Evolutionary conservation across 2,329 filamentous ascomycete genomes (phyloP).

Genomic region (Alternaria postmessia): DNA sequence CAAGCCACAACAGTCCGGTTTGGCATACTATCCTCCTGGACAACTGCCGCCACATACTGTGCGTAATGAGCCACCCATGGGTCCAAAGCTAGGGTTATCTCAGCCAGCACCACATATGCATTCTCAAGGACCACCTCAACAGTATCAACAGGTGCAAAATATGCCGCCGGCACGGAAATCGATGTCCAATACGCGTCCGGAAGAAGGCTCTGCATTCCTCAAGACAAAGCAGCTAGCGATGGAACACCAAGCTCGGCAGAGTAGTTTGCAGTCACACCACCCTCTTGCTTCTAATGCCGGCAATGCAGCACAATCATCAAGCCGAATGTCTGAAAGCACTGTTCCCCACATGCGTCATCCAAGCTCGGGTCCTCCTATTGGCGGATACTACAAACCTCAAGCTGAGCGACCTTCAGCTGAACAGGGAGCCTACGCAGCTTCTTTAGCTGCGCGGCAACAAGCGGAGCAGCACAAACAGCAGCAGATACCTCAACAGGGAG

Average conservation of each 20-base stretch:
- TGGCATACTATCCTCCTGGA: constrained; percentile 25
- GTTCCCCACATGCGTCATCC: constrained; percentile 15
- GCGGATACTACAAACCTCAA: constrained; percentile 39
- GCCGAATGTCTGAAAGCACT: constrained; percentile 13
- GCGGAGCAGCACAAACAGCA: constrained; percentile 22
- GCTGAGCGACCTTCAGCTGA: constrained; percentile 15
- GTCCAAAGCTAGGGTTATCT: constrained; percentile 16
- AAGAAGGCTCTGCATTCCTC: constrained; percentile 34
- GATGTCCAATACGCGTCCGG: constrained; percentile 6
- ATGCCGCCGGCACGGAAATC: constrained; percentile 13
- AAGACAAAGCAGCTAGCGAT: constrained; percentile 33
- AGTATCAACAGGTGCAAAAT: constrained; percentile 21
- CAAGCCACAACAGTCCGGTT: constrained; percentile 26
- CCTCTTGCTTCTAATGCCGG: constrained; percentile 8
- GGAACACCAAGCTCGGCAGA: constrained; percentile 26
- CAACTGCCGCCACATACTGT: constrained; percentile 25
- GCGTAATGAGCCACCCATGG: constrained; percentile 27
- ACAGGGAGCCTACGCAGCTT: constrained; percentile 26
- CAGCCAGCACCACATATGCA: constrained; percentile 25
- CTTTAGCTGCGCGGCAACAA: constrained; percentile 23
- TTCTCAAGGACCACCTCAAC: constrained; percentile 20
- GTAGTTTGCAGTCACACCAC: constrained; percentile 13
- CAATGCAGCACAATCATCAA: constrained; percentile 8
- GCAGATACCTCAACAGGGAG: constrained; percentile 8
- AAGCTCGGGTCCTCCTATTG: constrained; percentile 22